These are phyloP conservation scores for Paraconiothyrium brasiliense DNA, from an alignment of 2,329 filamentous ascomycete species.

Conservation along the genomic window DNA sequence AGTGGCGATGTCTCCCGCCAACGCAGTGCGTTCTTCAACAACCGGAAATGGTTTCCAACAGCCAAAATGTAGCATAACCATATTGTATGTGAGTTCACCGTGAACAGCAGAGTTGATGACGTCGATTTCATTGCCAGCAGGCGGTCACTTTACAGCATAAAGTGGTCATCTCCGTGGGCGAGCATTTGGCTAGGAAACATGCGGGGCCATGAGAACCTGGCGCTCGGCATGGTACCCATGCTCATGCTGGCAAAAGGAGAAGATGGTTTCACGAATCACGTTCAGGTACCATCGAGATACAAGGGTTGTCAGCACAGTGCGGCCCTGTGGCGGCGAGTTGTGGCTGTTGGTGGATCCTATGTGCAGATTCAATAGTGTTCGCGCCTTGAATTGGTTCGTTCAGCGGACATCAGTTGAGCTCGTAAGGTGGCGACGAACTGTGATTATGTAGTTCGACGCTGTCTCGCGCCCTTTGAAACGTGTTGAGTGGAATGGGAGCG, in stretches of 20 bases:
- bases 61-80: neutral
- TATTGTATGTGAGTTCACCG: neutral
- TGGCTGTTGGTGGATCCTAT: slow-evolving; percentile 13
- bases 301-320: slow-evolving; percentile 20
- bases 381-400: slow-evolving; percentile 23
- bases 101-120: slow-evolving; percentile 30
- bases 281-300: slow-evolving; percentile 25
- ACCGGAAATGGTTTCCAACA: slow-evolving; percentile 14
- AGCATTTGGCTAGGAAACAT: slow-evolving; percentile 18
- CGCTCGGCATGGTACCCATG: slow-evolving; percentile 16
- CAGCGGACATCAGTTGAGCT: slow-evolving; percentile 13
- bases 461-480: slow-evolving; percentile 31
- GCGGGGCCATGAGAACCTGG: slow-evolving; percentile 19
- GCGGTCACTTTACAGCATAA: slow-evolving; percentile 33
- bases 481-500: slow-evolving; percentile 28
- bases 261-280: slow-evolving; percentile 28
- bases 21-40: slow-evolving; percentile 1
- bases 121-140: slow-evolving; percentile 28
- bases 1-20: slow-evolving; percentile 5
- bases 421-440: slow-evolving; percentile 29
- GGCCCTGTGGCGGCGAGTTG: slow-evolving; percentile 26
- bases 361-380: slow-evolving; percentile 14
- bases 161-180: slow-evolving; percentile 36
- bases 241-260: slow-evolving; percentile 21
- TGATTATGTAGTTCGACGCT: neutral